These are phyloP conservation scores for Vigna reflexopilosa DNA, from an alignment of 306 rosid genomes.

Conservation along the genomic window DNA sequence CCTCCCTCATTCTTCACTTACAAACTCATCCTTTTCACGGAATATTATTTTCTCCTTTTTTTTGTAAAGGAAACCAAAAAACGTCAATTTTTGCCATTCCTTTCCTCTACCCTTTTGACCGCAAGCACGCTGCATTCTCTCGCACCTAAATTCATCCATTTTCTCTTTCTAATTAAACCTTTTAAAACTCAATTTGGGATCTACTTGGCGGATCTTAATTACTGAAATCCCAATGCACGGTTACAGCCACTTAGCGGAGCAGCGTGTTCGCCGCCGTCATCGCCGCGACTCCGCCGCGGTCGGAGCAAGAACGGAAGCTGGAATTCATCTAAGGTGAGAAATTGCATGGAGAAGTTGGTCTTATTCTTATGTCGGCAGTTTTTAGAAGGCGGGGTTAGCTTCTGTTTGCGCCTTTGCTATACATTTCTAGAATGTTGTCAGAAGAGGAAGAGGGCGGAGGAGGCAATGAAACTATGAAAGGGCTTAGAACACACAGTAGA, in stretches of 20 bases:
- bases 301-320: conserved; percentile 57
- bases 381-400: conserved; percentile 79
- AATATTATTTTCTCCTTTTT: not conserved
- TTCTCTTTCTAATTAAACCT: not conserved
- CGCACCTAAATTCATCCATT: not conserved
- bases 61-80: not conserved
- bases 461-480: no score
- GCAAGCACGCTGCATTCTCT: not conserved
- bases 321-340: conserved; percentile 54
- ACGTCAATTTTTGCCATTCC: not conserved
- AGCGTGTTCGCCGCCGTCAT: conserved; percentile 70
- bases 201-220: conserved; percentile 35
- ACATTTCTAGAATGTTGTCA: conserved; percentile 77
- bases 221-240: conserved; percentile 65
- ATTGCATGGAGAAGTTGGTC: conserved; percentile 60
- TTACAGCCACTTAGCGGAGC: conserved; percentile 65
- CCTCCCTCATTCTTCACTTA: conserved; percentile 20
- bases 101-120: not conserved
- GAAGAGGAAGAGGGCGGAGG: no score
- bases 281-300: conserved; percentile 72
- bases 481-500: no score
- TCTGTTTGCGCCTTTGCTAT: conserved; percentile 83
- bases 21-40: conserved; percentile 27
- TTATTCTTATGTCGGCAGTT: conserved; percentile 67
- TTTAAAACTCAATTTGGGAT: conserved; percentile 29